Evolutionary conservation across 495 filamentous ascomycete species (phyloP).

Genomic region (Trichoderma erinaceum): DNA sequence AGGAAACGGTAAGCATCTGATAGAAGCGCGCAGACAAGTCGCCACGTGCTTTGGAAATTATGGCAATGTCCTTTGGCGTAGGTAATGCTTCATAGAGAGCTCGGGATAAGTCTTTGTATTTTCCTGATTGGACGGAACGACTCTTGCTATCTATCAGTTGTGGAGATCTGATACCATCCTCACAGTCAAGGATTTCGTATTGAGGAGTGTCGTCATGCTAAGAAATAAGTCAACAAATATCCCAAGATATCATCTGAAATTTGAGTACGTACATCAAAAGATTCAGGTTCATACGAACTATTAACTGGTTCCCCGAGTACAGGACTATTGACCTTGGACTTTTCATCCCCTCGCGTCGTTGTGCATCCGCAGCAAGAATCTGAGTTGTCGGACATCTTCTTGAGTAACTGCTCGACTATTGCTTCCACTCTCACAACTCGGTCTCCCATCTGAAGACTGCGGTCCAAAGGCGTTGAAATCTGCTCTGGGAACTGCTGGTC

Average conservation of each 20-base stretch:
- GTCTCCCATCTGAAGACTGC: constrained; percentile 20
- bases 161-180: background rate
- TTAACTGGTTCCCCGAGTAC: background rate
- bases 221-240: background rate
- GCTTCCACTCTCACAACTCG: constrained; percentile 29
- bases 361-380: background rate
- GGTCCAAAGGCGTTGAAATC: constrained; percentile 15
- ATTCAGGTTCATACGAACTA: background rate
- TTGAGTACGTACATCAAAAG: background rate
- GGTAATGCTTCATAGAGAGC: background rate
- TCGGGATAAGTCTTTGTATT: background rate
- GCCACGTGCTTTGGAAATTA: background rate
- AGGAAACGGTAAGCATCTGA: background rate
- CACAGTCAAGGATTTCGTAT: background rate
- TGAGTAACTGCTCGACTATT: constrained; percentile 26
- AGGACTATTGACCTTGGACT: background rate
- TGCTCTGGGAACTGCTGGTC: constrained; percentile 31
- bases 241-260: background rate
- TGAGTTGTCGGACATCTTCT: background rate
- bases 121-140: background rate
- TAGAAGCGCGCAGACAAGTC: background rate
- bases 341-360: background rate
- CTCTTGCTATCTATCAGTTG: background rate
- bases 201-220: background rate
- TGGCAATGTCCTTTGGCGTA: background rate